phyloP scores from a whole-genome alignment of 257 asterid species.

The Ilex asprella region DNA sequence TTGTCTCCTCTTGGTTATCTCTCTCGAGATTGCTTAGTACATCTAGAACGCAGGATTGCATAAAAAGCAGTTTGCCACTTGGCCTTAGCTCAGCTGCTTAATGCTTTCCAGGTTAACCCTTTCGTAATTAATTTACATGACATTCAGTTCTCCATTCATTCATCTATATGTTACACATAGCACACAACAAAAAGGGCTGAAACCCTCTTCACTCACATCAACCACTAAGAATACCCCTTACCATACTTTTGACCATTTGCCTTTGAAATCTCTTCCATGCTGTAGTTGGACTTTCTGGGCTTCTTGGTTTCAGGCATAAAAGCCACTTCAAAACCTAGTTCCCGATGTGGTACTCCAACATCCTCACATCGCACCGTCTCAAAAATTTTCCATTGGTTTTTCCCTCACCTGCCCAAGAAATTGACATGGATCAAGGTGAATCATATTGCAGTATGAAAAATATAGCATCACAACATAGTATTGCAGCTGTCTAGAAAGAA shows the following conservation, averaged over 20 bases:
- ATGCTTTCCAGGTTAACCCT: no score
- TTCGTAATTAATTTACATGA: no score
- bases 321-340: slow-evolving; percentile 60
- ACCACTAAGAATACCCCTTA: slow-evolving; percentile 31
- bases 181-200: slow-evolving; percentile 5
- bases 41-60: no score
- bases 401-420: slow-evolving; percentile 23
- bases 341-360: slow-evolving; percentile 42
- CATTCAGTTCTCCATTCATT: no score
- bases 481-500: not conserved
- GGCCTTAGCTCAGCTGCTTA: no score
- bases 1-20: no score
- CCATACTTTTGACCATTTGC: slow-evolving; percentile 22
- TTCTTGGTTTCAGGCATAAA: slow-evolving; percentile 55
- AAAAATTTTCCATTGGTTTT: slow-evolving; percentile 15
- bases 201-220: slow-evolving; percentile 13
- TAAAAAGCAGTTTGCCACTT: no score
- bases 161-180: no score
- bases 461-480: not conserved
- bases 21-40: no score
- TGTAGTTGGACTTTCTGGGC: slow-evolving; percentile 38
- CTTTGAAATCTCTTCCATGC: slow-evolving; percentile 24
- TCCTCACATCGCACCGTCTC: slow-evolving; percentile 13
- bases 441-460: slow-evolving; percentile 1
- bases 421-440: slow-evolving; percentile 10